Evolutionary conservation across 1,139 yeast genomes (phyloP).

Genomic region (Yamadazyma trypodendri): DNA sequence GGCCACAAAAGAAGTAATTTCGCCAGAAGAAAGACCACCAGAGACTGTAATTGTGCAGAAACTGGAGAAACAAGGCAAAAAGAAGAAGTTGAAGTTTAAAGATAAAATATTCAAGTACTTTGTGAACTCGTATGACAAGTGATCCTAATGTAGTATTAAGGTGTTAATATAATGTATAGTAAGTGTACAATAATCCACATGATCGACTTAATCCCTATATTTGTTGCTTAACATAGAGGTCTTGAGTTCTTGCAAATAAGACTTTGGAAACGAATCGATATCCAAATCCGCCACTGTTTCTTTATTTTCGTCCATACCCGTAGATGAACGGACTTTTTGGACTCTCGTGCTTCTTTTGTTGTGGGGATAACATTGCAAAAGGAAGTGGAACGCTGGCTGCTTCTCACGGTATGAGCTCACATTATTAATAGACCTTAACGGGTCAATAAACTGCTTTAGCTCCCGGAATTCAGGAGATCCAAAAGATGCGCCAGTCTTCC

Average conservation of each 20-base stretch:
- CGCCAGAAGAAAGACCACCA: too few species aligned
- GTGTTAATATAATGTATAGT: constrained; percentile 1
- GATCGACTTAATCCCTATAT: too few species aligned
- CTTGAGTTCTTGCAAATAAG: constrained; percentile 3
- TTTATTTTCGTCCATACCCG: neutral
- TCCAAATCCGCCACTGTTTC: neutral
- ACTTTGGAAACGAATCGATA: constrained; percentile 3
- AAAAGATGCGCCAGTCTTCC: neutral
- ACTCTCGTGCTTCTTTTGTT: neutral
- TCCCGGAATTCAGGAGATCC: neutral
- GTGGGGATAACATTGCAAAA: neutral
- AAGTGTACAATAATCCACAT: constrained; percentile 3
- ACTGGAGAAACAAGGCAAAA: constrained; percentile 1
- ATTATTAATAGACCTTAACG: neutral
- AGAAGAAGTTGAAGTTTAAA: constrained; percentile 24
- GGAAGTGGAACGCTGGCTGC: neutral
- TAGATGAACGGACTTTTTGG: neutral
- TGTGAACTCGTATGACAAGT: constrained; percentile 30
- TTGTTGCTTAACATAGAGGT: neutral
- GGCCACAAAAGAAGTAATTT: constrained; percentile 12
- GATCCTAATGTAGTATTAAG: neutral
- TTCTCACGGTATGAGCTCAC: neutral
- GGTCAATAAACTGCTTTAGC: neutral
- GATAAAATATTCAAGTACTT: constrained; percentile 36
- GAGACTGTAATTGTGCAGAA: constrained; percentile 1